Base-by-base conservation (phyloP, 169 alveolate genomes). In the Plasmodium chabaudi region DNA sequence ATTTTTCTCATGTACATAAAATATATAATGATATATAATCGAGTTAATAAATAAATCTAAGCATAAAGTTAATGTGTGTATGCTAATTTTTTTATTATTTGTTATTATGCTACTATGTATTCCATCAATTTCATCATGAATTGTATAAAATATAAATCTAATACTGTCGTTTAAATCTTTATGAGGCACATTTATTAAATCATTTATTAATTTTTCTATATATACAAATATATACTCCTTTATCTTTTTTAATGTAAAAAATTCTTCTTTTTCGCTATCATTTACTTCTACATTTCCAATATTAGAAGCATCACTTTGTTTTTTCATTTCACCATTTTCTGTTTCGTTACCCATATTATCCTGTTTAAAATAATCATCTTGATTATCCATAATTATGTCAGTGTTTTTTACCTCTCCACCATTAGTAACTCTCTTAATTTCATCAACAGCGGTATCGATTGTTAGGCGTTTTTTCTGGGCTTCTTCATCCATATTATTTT, bases 71-170 rank as follows among this genome's bases (percentile, higher is more conserved):
- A 82, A 19, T 7, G 90, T 82, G 39, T 82, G 90, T 82, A 82
- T 82, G 42, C 82, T 82, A 15, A 60, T 53, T 27, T 82, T 82
- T 46, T 82, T 65, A n/a, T 67, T 72, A 67, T 82, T 67, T 55
- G 39, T 72, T 12, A n/a, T 47, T 53, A 17, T 10, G 9, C 39
- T 55, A 23, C 60, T 82, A 82, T 82, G 67, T 27, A 19, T 55
- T 34, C 90, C 90, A 15, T 82, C 90, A 13, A 82, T 82, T 65
- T 82, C 90, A 60, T 82, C 90, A 39, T 82, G 90, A 42, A 82
- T 82, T 19, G 42, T 23, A 53, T 82, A 82, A 67, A 82, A 82
- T 60, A 82, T 13, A 25, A 82, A 82, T 53, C 90, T 68, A 39
- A 82, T 67, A 34, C 82, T 71, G n/a, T 65, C 82, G 34, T 82